Percentiles rank a stretch among this genome's conserved stretches.
phyloP scores from a whole-genome alignment of 306 rosid genomes.

The Malus sieversii region DNA sequence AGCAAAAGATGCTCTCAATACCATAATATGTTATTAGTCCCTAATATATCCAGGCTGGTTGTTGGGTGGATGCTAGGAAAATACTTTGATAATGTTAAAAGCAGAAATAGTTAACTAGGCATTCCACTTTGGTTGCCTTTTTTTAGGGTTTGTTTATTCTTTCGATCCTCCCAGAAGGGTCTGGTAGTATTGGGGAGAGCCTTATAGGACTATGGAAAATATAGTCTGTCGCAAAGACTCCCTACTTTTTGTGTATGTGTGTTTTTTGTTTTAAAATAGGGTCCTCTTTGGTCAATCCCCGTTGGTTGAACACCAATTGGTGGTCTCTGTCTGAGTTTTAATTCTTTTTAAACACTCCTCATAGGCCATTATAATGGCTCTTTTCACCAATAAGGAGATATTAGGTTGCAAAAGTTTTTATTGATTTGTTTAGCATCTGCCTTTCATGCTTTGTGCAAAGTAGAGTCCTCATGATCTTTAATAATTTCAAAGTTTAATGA shows the following conservation, averaged over 20 bases:
- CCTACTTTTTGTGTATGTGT: slow-evolving; percentile 11
- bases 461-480: slow-evolving; percentile 6
- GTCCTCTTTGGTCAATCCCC: slow-evolving; percentile 17
- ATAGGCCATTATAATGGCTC: slow-evolving; percentile 17
- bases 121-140: slow-evolving; percentile 24
- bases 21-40: background rate
- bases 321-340: slow-evolving; percentile 19
- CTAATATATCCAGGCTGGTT: background rate
- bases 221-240: slow-evolving; percentile 14
- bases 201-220: background rate
- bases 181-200: background rate
- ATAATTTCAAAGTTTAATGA: background rate
- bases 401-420: slow-evolving; percentile 18
- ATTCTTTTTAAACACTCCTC: slow-evolving; percentile 1
- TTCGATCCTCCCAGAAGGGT: slow-evolving; percentile 19
- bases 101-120: slow-evolving; percentile 5
- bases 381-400: slow-evolving; percentile 24
- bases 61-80: slow-evolving; percentile 10
- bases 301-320: slow-evolving; percentile 24
- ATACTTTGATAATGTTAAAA: slow-evolving; percentile 3
- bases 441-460: slow-evolving; percentile 27
- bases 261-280: background rate
- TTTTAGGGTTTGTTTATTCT: background rate
- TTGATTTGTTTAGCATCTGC: slow-evolving; percentile 13
- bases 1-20: slow-evolving; percentile 10